A percentile compares a stretch with the other conserved stretches of the same genome.
Conservation (phyloP, 768 basidiomycete genomes). For the Lentinula guzmanii region DNA sequence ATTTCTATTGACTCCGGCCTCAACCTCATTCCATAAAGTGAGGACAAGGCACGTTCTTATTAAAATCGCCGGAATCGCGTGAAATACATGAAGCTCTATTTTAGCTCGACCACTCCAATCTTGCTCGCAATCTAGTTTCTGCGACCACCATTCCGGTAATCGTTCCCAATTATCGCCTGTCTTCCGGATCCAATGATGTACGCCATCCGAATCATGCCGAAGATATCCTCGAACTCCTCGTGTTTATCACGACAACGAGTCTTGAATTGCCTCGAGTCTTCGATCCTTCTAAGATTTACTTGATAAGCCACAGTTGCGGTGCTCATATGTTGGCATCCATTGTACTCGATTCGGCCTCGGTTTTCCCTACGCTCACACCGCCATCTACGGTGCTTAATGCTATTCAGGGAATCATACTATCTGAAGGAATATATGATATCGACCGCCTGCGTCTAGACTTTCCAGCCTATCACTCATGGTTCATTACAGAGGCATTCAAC, state of each 20-base stretch:
- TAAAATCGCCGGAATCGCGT: no score
- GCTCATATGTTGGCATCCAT: constrained; percentile 77
- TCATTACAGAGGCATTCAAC: constrained; percentile 63
- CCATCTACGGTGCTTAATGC: constrained; percentile 31
- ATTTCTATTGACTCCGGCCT: neutral
- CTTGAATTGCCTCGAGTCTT: constrained; percentile 18
- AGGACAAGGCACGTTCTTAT: constrained; percentile 51
- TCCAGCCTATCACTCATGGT: constrained; percentile 65
- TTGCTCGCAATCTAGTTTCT: constrained; percentile 48
- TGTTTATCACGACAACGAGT: constrained; percentile 33
- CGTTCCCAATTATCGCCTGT: constrained; percentile 76
- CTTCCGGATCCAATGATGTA: constrained; percentile 34
- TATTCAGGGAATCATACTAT: constrained; percentile 50
- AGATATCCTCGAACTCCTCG: constrained; percentile 59
- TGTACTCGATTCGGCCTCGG: constrained; percentile 46
- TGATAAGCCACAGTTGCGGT: constrained; percentile 77
- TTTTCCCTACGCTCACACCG: constrained; percentile 41
- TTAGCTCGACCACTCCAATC: constrained; percentile 32
- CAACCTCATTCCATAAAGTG: constrained; percentile 31
- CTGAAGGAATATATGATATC: constrained; percentile 78
- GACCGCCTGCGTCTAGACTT: constrained; percentile 58
- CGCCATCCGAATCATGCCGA: constrained; percentile 67
- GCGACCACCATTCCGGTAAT: constrained; percentile 53
- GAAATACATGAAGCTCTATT: neutral
- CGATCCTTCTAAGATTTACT: constrained; percentile 38